Base-by-base conservation (phyloP, 2,329 filamentous ascomycete genomes). In the Pochonia chlamydosporia region DNA sequence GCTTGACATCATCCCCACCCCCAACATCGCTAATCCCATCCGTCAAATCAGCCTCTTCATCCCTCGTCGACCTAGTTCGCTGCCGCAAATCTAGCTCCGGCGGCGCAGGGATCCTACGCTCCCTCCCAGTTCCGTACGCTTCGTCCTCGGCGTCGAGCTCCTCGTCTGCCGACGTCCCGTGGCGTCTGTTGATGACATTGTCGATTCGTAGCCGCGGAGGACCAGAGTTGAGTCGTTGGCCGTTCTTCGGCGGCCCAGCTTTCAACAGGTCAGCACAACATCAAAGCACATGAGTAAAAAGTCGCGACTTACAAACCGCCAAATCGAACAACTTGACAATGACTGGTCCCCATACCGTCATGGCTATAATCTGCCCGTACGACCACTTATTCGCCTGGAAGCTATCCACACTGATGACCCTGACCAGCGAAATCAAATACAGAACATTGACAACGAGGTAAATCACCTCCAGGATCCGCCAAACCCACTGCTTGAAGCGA, bases 271-370 rank as follows among this genome's bases (percentile, higher is more conserved):
- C 43, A 63, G 61, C 25, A 48, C 46, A 18, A 39, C 18, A 21
- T 8, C 2, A 5, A 13, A 31, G 13, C 3, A 23, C 23, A n/a
- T 36, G 13, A 13, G 16, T 11, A 30, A 23, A 21, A 14, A 8
- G 16, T 31, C 7, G 14, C 9, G 28, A 53, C 65, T 60, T 54
- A 66, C 65, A 66, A n/a, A 67, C 46, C 11, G 65, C 55, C 3
- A 68, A 56, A 31, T 67, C 62, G 48, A 68, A 63, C n/a, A 68
- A 46, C 45, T 68, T 68, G 36, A 68, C 64, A 46, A 68, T 66
- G 49, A 68, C 63, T 8, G 65, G 65, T 0, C 65, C 65, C 65
- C 65, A 68, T 5, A 67, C 63, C 0, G 65, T 67, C 28, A 68
- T 63, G 33, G 65, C 65, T 36, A 68, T 68, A 45, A 68, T 68